These are phyloP conservation scores for Closterium sp. DNA, from an alignment of 139 green algal species.

Conservation along the genomic window DNA sequence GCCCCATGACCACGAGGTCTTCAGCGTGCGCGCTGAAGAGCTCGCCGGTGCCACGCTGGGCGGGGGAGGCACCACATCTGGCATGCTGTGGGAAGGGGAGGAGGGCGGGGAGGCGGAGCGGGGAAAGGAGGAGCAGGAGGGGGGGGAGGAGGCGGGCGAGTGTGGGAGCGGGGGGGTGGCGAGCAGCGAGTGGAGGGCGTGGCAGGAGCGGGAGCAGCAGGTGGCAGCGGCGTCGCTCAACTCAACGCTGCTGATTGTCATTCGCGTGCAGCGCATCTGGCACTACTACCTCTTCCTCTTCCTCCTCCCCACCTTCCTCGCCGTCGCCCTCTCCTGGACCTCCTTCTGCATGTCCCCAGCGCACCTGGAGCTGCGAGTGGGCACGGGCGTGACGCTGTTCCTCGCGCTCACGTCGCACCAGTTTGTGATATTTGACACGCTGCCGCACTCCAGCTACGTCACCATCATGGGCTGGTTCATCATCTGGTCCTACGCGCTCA, in stretches of 20 bases:
- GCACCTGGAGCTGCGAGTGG: background rate
- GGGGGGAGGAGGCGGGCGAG: background rate
- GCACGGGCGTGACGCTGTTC: background rate
- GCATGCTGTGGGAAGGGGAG: background rate
- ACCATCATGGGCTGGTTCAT: background rate
- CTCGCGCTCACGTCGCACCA: conserved; percentile 1
- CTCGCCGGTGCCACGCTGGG: background rate
- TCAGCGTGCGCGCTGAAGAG: background rate
- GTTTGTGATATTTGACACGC: background rate
- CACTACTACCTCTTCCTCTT: conserved; percentile 4
- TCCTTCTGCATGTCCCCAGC: background rate
- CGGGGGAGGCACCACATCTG: background rate
- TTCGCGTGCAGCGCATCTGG: background rate
- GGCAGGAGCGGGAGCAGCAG: background rate
- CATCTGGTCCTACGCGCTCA: background rate
- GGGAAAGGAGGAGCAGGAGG: background rate
- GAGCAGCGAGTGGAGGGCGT: background rate
- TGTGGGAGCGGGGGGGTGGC: background rate
- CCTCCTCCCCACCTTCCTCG: background rate
- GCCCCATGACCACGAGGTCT: background rate
- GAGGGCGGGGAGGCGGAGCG: background rate
- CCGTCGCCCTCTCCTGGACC: background rate
- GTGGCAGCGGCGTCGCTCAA: background rate
- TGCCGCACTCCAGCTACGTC: conserved; percentile 1
- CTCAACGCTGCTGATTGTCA: background rate